Base-by-base conservation (phyloP, 345 rosid species). In the Passiflora organensis region DNA sequence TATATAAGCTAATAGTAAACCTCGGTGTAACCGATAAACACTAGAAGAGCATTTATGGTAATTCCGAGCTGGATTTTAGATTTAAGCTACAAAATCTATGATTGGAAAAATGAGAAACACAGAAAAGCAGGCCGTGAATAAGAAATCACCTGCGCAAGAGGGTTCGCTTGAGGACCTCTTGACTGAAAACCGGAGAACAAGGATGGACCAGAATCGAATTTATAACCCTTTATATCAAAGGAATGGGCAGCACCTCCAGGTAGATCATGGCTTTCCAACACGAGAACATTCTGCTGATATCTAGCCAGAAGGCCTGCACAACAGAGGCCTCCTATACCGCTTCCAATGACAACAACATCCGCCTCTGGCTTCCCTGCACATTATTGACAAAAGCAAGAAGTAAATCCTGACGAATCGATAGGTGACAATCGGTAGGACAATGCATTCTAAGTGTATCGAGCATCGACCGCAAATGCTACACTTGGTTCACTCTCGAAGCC, bases 231-330 rank as follows among this genome's bases (percentile, higher is more conserved):
- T 39, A 88, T 72, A 46, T 84, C 78, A 47, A 91, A 88, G 0
- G 98, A 80, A 43, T 87, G 96, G 49, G 98, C 96, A 23, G 95
- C 95, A 0, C 95, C 98, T 0, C 95, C 96, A 0, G 96, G 96
- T 10, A 43, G 78, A 76, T 87, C 96, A 65, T 84, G 98, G 55
- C 96, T 91, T 67, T 91, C 98, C 18, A 91, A 60, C 6, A 88
- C 81, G 2, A 91, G 60, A 41, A 87, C 96, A 60, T 91, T 95
- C 55, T 88, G 82, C 55, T 75, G 60, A 65, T 88, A 91, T 61
- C 96, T 76, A 43, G 98, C 93, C 47, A 91, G 72, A 63, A 91
- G 93, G 38, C 89, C 89, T 11, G 78, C 96, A 59, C 95, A 91
- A 60, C 96, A 85, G 24, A 88, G 76, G 19, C 98, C 96, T 1